A percentile compares a stretch with the other conserved stretches of the same genome.
Evolutionary conservation across 768 basidiomycete species (phyloP).

Genomic region (Amyloporia xantha): DNA sequence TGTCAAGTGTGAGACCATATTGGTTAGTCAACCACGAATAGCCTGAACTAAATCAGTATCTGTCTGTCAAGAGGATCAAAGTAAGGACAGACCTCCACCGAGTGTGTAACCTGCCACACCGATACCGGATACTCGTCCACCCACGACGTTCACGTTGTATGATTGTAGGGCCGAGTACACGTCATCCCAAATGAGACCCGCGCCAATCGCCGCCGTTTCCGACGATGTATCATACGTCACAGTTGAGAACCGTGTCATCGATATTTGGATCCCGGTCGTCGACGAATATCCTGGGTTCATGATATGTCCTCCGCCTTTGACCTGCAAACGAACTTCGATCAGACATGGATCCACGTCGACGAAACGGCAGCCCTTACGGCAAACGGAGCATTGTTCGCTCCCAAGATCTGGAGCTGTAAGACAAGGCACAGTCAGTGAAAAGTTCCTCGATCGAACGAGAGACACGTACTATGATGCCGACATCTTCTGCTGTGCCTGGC

Average conservation of each 20-base stretch:
- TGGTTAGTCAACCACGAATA: constrained; percentile 63
- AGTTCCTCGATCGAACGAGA: background rate
- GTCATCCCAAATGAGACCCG: constrained; percentile 3
- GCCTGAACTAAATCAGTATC: constrained; percentile 26
- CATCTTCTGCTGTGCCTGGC: constrained; percentile 2
- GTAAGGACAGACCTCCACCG: constrained; percentile 45
- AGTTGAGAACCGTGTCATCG: constrained; percentile 25
- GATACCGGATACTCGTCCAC: constrained; percentile 48
- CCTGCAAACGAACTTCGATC: constrained; percentile 14
- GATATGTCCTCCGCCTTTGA: constrained; percentile 31
- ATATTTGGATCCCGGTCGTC: constrained; percentile 28
- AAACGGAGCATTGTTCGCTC: constrained; percentile 40
- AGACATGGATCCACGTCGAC: background rate
- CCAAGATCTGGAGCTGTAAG: constrained; percentile 43
- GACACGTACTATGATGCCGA: background rate
- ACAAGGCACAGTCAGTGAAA: background rate
- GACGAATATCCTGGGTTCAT: constrained; percentile 30
- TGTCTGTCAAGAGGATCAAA: background rate
- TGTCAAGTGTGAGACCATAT: constrained; percentile 52
- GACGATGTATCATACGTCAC: constrained; percentile 21
- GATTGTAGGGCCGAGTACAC: background rate
- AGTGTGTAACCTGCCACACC: constrained; percentile 29
- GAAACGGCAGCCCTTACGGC: constrained; percentile 32
- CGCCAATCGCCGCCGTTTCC: constrained; percentile 13
- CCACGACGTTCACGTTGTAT: constrained; percentile 35